These are phyloP conservation scores for Penicillium herquei DNA, from an alignment of 495 filamentous ascomycete genomes.

Conservation along the genomic window DNA sequence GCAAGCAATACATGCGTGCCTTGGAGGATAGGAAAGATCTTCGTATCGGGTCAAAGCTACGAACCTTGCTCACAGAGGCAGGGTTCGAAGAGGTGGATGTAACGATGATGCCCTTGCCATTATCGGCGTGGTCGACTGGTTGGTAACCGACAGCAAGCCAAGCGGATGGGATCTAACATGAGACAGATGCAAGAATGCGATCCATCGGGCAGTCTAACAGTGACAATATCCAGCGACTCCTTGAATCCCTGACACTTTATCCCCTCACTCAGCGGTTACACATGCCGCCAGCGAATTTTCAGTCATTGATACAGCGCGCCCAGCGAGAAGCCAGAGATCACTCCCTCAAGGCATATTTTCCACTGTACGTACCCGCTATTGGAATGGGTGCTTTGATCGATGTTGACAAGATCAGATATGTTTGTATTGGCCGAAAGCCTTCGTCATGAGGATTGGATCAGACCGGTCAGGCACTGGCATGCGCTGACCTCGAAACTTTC, in stretches of 20 bases:
- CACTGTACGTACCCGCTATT: slow-evolving; percentile 53
- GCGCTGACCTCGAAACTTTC: no score
- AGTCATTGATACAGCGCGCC: slow-evolving; percentile 64
- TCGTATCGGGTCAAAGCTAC: slow-evolving; percentile 63
- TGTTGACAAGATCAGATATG: slow-evolving; percentile 39
- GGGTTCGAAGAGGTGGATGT: slow-evolving; percentile 72
- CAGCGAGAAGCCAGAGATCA: slow-evolving; percentile 64
- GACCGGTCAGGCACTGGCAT: neutral
- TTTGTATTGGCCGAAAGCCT: slow-evolving; percentile 60
- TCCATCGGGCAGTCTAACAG: slow-evolving; percentile 61
- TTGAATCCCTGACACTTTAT: slow-evolving; percentile 62
- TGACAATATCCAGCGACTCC: slow-evolving; percentile 58
- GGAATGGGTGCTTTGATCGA: neutral
- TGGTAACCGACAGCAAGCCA: slow-evolving; percentile 14
- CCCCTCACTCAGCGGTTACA: slow-evolving; percentile 55
- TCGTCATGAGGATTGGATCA: slow-evolving; percentile 9
- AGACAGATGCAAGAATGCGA: slow-evolving; percentile 56
- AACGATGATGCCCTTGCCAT: slow-evolving; percentile 67
- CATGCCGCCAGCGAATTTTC: slow-evolving; percentile 64
- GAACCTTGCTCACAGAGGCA: slow-evolving; percentile 59
- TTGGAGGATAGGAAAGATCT: slow-evolving; percentile 69
- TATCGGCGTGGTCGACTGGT: slow-evolving; percentile 76
- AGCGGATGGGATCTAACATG: neutral
- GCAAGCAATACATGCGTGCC: slow-evolving; percentile 63
- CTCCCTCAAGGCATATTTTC: slow-evolving; percentile 72